Base-by-base conservation (phyloP, 805 yeast species). In the Hanseniaspora guilliermondii region DNA sequence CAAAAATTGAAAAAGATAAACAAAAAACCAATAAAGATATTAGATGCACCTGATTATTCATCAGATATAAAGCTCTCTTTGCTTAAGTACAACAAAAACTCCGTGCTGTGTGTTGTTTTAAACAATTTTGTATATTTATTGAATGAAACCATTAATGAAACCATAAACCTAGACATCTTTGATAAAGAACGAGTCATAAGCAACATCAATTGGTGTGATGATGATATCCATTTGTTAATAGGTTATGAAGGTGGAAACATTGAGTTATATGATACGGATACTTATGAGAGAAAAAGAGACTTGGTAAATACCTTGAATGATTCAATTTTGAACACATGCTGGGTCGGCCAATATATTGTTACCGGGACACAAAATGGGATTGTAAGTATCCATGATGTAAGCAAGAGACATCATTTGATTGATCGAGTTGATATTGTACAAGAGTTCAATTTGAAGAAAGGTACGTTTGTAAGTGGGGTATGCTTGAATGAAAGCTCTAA, bases 31-130 rank as follows among this genome's bases (percentile, higher is more conserved):
- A 96, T 87, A 59, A 77, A 95, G 58, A 95, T 93, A 1, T 73
- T 93, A 40, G 98, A 93, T 69, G 98, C 97, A 0, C 98, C 98
- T 0, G 96, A 96, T 0, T 76, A 89, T 56, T 76, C 83, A 22
- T 96, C 93, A 67, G 98, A 93, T 70, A 93, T 88, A 67, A 93
- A 91, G 66, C 74, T 88, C 53, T 88, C 88, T 64, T 72, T 91
- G 40, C 67, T 93, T 53, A 80, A 88, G 57, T 93, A 98, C 97
- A 88, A 96, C 7, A 71, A 72, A 59, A 79, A 81, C 32, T 87
- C 91, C 66, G 72, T 82, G 44, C 72, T 93, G 33, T 97, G 96
- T 1, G 85, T 93, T 63, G 98, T 96, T 1, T 72, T 93, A 49
- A 95, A 84, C 54, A 80, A 78, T 55, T 74, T 84, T 3, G 85